Evolutionary conservation across 371 early-diverging fungal genomes (phyloP).

Genomic region (Cokeromyces recurvatus): DNA sequence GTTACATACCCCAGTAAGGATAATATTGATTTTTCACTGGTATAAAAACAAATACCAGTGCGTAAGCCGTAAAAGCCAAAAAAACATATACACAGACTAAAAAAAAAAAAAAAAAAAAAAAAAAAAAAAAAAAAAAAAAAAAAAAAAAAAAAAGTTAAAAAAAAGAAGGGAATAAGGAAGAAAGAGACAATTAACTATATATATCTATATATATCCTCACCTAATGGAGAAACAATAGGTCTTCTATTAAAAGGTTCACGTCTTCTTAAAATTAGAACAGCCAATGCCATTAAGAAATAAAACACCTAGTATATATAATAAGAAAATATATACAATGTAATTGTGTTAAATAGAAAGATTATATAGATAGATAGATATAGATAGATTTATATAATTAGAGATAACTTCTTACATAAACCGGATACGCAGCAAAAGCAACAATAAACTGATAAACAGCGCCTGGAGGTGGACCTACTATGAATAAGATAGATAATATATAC

Average conservation of each 20-base stretch:
- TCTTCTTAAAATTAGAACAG: conserved; percentile 29
- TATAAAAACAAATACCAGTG: conserved; percentile 39
- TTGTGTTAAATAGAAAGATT: background rate
- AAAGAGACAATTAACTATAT: no score
- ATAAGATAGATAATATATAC: conserved; percentile 28
- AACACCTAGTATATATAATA: conserved; percentile 19
- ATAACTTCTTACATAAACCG: conserved; percentile 36
- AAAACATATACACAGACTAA: conserved; percentile 26
- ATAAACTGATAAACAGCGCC: conserved; percentile 41
- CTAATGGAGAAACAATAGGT: conserved; percentile 29
- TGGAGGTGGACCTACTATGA: conserved; percentile 34
- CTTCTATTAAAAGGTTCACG: conserved; percentile 30
- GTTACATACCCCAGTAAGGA: conserved; percentile 38
- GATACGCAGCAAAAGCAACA: conserved; percentile 34
- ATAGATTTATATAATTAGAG: no score
- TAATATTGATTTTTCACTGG: conserved; percentile 35
- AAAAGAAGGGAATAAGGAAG: no score
- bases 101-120: background rate
- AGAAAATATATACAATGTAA: background rate
- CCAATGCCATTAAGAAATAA: conserved; percentile 30
- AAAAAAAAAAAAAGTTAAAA: no score
- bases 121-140: no score
- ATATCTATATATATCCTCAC: conserved; percentile 14
- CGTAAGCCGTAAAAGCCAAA: conserved; percentile 26
- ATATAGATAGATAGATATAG: no score